phyloP scores from a whole-genome alignment of 2,329 filamentous ascomycete genomes.

The Xylariaceae sp. region DNA sequence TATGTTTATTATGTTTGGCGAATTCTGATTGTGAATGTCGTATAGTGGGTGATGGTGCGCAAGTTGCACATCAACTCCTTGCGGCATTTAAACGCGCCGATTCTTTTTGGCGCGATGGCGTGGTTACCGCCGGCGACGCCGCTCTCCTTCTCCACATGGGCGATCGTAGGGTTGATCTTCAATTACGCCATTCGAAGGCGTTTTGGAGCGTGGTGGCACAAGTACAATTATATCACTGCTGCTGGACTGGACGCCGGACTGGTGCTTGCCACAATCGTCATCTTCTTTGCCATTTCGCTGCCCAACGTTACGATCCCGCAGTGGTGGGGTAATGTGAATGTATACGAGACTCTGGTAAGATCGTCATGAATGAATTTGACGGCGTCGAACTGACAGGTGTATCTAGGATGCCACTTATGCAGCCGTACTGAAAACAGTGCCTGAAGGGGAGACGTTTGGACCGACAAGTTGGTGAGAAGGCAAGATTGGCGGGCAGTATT shows the following conservation, averaged over 20 bases:
- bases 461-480: slow-evolving; percentile 35
- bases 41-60: slow-evolving; percentile 39
- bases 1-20: too few relatives aligned
- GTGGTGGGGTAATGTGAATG: slow-evolving; percentile 51
- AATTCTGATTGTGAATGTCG: background rate
- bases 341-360: slow-evolving; percentile 37
- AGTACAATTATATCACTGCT: slow-evolving; percentile 41
- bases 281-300: slow-evolving; percentile 38
- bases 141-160: slow-evolving; percentile 57
- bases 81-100: slow-evolving; percentile 51
- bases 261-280: slow-evolving; percentile 36
- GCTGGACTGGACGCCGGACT: slow-evolving; percentile 40
- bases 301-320: slow-evolving; percentile 37
- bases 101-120: slow-evolving; percentile 53
- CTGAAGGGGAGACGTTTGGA: slow-evolving; percentile 36
- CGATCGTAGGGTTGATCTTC: slow-evolving; percentile 53
- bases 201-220: slow-evolving; percentile 57
- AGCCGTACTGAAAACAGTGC: slow-evolving; percentile 33
- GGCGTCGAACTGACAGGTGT: slow-evolving; percentile 21
- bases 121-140: slow-evolving; percentile 57
- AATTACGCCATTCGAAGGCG: slow-evolving; percentile 52
- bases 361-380: slow-evolving; percentile 32
- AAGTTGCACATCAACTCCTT: slow-evolving; percentile 40
- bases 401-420: slow-evolving; percentile 33
- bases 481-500: too few relatives aligned